Conservation (phyloP, 345 rosid genomes). For the Litchi chinensis region DNA sequence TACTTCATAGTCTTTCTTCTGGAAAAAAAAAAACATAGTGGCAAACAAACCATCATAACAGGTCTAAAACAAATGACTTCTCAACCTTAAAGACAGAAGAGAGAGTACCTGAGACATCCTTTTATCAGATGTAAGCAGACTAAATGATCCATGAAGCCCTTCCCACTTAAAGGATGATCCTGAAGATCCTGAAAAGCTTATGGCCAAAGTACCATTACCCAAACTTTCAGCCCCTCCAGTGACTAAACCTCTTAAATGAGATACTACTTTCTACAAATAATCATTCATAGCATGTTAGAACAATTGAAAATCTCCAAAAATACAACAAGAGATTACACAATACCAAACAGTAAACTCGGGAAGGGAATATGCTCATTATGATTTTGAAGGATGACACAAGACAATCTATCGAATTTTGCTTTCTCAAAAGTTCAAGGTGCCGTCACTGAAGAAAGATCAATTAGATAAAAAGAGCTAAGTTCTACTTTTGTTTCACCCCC, state of each 20-base stretch:
- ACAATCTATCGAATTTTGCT: neutral
- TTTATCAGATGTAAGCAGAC: constrained; percentile 69
- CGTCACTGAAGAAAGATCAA: neutral
- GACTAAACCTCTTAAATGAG: constrained; percentile 53
- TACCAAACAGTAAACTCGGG: neutral
- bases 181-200: constrained; percentile 71
- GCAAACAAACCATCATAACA: constrained; percentile 11
- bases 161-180: constrained; percentile 63
- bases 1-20: constrained; percentile 81
- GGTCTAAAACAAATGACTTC: neutral
- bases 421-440: neutral
- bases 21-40: constrained; percentile 18
- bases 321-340: neutral
- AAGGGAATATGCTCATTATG: neutral
- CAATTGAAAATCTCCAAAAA: constrained; percentile 2
- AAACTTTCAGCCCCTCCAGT: constrained; percentile 61
- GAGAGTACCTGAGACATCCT: constrained; percentile 55
- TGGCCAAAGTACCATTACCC: constrained; percentile 47
- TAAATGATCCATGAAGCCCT: constrained; percentile 70
- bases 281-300: constrained; percentile 18
- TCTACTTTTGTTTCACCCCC: neutral
- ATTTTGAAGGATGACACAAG: neutral
- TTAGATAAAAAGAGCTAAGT: neutral
- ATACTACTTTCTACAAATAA: constrained; percentile 75
- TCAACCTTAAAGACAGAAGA: neutral